Percentiles rank a stretch among this genome's conserved stretches.
Evolutionary conservation across 352 stramenopile species (phyloP).

Genomic region (Lagenidium giganteum): DNA sequence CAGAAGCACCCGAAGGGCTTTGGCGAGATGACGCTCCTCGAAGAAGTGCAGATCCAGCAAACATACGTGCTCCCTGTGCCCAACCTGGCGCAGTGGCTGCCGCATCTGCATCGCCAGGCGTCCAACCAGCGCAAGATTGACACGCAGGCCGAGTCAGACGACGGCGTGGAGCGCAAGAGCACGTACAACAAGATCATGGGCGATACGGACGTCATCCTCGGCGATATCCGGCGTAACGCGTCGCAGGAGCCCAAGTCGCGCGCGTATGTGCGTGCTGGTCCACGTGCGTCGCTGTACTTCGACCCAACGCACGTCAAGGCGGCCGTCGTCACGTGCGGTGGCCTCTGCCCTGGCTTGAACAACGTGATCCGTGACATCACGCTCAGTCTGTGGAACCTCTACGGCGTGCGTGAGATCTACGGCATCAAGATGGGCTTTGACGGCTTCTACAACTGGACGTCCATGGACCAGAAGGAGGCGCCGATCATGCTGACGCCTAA

Average conservation of each 20-base stretch:
- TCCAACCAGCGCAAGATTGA: constrained; percentile 79
- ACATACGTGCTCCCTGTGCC: constrained; percentile 75
- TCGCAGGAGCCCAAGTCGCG: constrained; percentile 59
- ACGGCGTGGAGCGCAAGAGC: constrained; percentile 58
- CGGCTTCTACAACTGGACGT: constrained; percentile 80
- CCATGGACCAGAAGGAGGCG: constrained; percentile 71
- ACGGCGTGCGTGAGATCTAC: constrained; percentile 80
- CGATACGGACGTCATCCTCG: constrained; percentile 74
- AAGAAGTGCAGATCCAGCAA: constrained; percentile 53
- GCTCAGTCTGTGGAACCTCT: constrained; percentile 87
- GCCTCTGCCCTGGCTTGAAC: constrained; percentile 97
- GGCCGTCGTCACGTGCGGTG: constrained; percentile 91
- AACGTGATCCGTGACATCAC: constrained; percentile 98
- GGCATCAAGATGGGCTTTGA: constrained; percentile 80
- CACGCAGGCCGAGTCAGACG: constrained; percentile 48
- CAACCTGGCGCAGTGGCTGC: constrained; percentile 66
- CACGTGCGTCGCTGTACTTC: constrained; percentile 66
- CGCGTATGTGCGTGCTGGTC: constrained; percentile 76
- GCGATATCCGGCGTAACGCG: constrained; percentile 74
- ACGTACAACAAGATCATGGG: constrained; percentile 89
- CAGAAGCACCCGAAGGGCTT: constrained; percentile 78
- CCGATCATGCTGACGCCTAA: constrained; percentile 72
- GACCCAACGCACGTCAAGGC: constrained; percentile 76
- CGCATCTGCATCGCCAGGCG: constrained; percentile 39
- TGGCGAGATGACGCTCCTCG: constrained; percentile 70